These are phyloP conservation scores for Starmerella apis DNA, from an alignment of 805 yeast species.

Conservation along the genomic window DNA sequence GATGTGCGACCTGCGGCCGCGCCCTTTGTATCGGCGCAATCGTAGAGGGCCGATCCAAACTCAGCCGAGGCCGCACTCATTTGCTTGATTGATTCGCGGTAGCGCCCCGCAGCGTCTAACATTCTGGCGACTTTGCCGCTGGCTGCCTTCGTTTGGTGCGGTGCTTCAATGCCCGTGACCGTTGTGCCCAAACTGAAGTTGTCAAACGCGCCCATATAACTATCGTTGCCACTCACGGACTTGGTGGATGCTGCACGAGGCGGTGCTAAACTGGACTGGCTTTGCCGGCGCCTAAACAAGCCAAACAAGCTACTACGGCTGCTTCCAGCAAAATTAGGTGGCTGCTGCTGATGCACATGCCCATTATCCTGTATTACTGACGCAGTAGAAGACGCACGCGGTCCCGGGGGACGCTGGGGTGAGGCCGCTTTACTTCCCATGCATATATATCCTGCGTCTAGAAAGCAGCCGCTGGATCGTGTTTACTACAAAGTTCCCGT, in stretches of 20 bases:
- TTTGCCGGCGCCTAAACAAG: conserved; percentile 20
- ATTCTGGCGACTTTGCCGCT: conserved; percentile 34
- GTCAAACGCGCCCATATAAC: conserved; percentile 21
- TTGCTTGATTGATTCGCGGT: conserved; percentile 39
- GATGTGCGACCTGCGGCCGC: conserved; percentile 17
- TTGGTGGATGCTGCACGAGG: neutral
- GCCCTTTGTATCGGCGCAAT: conserved; percentile 52
- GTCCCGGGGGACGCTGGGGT: conserved; percentile 18
- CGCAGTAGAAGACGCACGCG: conserved; percentile 8
- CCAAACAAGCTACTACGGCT: conserved; percentile 20
- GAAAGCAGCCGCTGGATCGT: neutral
- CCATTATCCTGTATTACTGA: conserved; percentile 11
- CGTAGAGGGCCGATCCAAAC: conserved; percentile 61
- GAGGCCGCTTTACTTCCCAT: conserved; percentile 12
- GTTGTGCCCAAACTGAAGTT: conserved; percentile 15
- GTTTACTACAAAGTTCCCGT: neutral
- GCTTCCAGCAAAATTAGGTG: conserved; percentile 8
- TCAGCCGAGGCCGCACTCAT: conserved; percentile 55
- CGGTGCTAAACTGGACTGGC: conserved; percentile 18
- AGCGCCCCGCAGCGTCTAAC: conserved; percentile 38
- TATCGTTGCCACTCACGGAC: conserved; percentile 13
- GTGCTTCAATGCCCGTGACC: conserved; percentile 15
- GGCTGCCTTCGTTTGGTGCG: conserved; percentile 17
- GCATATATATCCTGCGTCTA: conserved; percentile 1
- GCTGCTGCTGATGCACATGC: conserved; percentile 3